Evolutionary conservation across 371 early-diverging fungal genomes (phyloP), one percentile per base, ranked within the genome.

Genomic region (Saksenaea vasiformis): DNA sequence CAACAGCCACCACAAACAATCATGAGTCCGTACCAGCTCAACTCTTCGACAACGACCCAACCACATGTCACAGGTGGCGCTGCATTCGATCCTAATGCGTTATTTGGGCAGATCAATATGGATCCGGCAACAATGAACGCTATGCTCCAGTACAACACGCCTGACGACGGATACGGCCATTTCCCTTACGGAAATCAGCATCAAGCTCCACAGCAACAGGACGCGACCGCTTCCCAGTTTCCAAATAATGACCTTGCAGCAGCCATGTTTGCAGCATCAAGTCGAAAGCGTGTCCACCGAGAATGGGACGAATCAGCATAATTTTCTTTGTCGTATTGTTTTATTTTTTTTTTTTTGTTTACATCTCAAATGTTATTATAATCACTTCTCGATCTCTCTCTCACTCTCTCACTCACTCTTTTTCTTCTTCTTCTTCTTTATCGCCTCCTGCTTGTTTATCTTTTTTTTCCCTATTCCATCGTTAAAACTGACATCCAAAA

Each of bases 101-200:
- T 76, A 31, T 76, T 76, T 72, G 70, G 62, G 8, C 55, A 67
- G 1, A 75, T 75, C 63, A 67, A 72, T 15, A 76, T 76, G 76
- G 76, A 76, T 61, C 74, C 74, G 26, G 70, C 74, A 2, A 62
- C 74, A 1, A 76, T 76, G 76, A 72, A 63, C 31, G 76, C 72
- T 2, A 62, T 76, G 13, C 54, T 76, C 4, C 69, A 73, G 17
- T 72, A 67, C 41, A 56, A 67, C 56, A 60, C 47, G 39, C 53
- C 51, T 19, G 22, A 22, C 1, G 22, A 47, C 19, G 47, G 47
- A n/a, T 47, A 47, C 22, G 47, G 47, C 10, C 47, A 47, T 56
- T 43, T 47, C 61, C 34, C 31, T 19, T 47, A 39, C 53, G 34
- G 63, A 47, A 60, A 47, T 47, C 47, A 47, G 10, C 22, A 17